Base-by-base conservation (phyloP, 1,284 basidiomycete genomes). In the Athelia sp. region DNA sequence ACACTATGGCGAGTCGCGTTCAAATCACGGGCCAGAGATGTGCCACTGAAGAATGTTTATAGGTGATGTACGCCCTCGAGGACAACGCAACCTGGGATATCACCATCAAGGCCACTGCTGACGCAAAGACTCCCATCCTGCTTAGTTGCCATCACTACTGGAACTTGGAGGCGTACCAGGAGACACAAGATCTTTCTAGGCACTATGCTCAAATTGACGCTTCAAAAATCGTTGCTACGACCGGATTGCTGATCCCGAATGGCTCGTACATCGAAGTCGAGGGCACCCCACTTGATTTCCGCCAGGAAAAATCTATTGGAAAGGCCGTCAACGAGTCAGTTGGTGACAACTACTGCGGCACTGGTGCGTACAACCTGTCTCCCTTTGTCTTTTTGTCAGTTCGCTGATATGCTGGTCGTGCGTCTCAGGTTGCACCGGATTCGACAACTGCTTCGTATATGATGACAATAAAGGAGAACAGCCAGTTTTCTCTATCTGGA, bases 161-260 rank as follows among this genome's bases (percentile, higher is more conserved):
- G 72, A 77, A 79, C 55, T 55, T 78, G 4, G 75, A 77, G 52
- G 75, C 69, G 0, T 78, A 72, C 57, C 61, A 74, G 50, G 70
- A 75, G 50, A 62, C 75, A 6, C 53, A 63, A 17, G 67, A 67
- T 8, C n/a, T n/a, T n/a, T n/a, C n/a, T n/a, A n/a, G n/a, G n/a
- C 76, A 79, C 53, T 56, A 62, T 44, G 62, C 65, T 4, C 68
- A 71, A 49, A 64, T 74, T 52, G 56, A 63, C 44, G 58, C 72
- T 1, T 70, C 69, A 8, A 64, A 63, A 38, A 64, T 73, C 40
- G 68, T 79, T 10, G 10, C 14, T 19, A 43, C 19, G 10, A 63
- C 65, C 48, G 47, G 51, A 13, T 62, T 63, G 46, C 50, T 61
- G 14, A 59, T 66, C 40, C 66, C 64, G 1, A 67, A 61, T 6